Base-by-base conservation (phyloP, 495 filamentous ascomycete genomes). In the Xeromyces bisporus region DNA sequence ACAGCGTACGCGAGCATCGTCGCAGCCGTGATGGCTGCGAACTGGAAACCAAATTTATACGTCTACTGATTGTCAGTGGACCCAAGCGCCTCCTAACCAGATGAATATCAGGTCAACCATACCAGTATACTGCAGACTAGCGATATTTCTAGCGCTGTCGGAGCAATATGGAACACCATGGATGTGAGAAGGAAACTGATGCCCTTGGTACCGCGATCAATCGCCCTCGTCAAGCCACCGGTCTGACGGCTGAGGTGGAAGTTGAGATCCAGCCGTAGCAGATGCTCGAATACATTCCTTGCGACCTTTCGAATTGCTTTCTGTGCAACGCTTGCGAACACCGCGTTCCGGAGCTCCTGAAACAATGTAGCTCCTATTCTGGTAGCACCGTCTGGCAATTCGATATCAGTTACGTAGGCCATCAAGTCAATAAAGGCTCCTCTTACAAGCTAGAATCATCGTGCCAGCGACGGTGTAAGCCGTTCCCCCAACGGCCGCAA, bases 141-240 rank as follows among this genome's bases (percentile, higher is more conserved):
- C 26, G 72, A 71, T 30, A 97, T 94, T 51, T 97, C 89, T 30
- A 97, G 51, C 0, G 85, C 83, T 0, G 89, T 96, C 0, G 89
- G 89, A 10, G 96, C 66, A 25, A 97, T 80, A 46, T 96, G 91
- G 46, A 97, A 96, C 21, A 97, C 85, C 89, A 97, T 96, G 23
- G 86, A 93, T 6, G 82, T 92, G 33, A 96, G 64, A 34, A 96
- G 52, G 47, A 96, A 97, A 53, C 84, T 93, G 47, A 97, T 97
- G 16, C 89, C 89, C 53, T 96, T 96, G 2, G 89, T 96, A 39
- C 89, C 89, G 36, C 89, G 73, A 46, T 97, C 89, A 41, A 97
- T 93, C 23, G 91, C 91, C 40, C 91, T 67, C 9, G 84, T 96
- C 29, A 97, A 51, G 5, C 91, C 89, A 21, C 89, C 89, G 6